Evolutionary conservation across 2,329 filamentous ascomycete genomes (phyloP).

Genomic region (Diaporthe citri): DNA sequence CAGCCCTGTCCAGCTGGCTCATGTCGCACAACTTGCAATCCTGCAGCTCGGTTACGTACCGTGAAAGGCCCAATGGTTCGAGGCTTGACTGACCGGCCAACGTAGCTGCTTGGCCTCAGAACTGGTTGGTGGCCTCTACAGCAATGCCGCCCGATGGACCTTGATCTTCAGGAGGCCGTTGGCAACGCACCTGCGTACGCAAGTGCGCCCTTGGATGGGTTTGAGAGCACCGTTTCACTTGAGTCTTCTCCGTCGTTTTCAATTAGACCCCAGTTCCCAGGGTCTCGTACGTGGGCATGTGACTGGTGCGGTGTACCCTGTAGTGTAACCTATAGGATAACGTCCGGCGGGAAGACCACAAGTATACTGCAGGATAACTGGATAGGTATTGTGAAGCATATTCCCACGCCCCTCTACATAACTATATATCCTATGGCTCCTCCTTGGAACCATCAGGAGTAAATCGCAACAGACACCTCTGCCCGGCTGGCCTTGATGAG

Average conservation of each 20-base stretch:
- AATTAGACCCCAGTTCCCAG: background rate
- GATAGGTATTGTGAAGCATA: background rate
- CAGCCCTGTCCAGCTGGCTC: constrained; percentile 15
- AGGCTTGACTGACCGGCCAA: background rate
- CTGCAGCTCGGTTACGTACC: background rate
- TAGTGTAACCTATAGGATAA: background rate
- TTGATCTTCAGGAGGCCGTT: background rate
- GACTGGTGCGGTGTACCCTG: background rate
- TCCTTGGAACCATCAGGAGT: constrained; percentile 45
- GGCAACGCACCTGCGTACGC: background rate
- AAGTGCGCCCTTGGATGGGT: background rate
- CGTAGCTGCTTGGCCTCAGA: constrained; percentile 10
- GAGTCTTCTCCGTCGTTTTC: background rate
- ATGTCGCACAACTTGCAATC: constrained; percentile 7
- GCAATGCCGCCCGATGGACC: background rate
- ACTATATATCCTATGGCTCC: background rate
- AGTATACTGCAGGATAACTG: background rate
- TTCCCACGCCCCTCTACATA: background rate
- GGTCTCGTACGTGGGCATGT: background rate
- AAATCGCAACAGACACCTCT: constrained; percentile 69
- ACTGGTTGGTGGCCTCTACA: background rate
- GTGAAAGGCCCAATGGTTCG: background rate
- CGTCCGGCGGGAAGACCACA: background rate
- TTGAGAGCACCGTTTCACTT: background rate
- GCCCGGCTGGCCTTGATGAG: constrained; percentile 71